Evolutionary conservation across 2,329 filamentous ascomycete species (phyloP), one percentile per base, ranked within the genome.

Genomic region (Colletotrichum paranaense): DNA sequence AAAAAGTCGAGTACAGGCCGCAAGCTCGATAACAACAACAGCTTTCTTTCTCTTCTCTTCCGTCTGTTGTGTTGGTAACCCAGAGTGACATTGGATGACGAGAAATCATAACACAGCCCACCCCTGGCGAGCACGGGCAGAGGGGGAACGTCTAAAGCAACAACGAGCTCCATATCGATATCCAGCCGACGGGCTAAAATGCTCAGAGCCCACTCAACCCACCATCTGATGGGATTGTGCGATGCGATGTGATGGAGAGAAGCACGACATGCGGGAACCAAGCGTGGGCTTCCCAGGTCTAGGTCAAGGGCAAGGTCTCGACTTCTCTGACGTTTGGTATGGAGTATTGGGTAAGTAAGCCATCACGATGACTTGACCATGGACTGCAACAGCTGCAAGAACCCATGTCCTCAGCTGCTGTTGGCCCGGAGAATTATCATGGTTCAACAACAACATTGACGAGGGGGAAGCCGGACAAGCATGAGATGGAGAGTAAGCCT

Each of bases 181-280:
- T 53, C 46, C 28, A 26, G 62, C 62, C 24, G 22, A 26, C 26
- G 63, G 63, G 19, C 53, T 24, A 30, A 49, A 14, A 42, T 46
- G 53, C 12, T 24, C 24, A 30, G 32, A 64, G 46, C 32, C 62
- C 62, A 65, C 62, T 24, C 16, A 28, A 49, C 42, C 42, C 62
- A 35, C 62, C 62, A 65, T 65, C 53, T 5, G 35, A 30, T 28
- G 24, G 14, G 38, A 65, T 58, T 30, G 55, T 32, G 55, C 53
- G 46, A 58, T n/a, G 22, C 46, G 59, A 57, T 30, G 59, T 42
- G 56, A 59, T 28, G 67, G 52, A 38, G 67, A 68, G 53, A 62
- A 73, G 67, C 71, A 73, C 71, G 67, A 73, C 71, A 71, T 73
- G 62, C 62, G 62, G 62, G 62, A 64, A 35, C 62, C 62, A 62